Evolutionary conservation across 108 stramenopile species (phyloP).

Genomic region (Nitzschia inconspicua): DNA sequence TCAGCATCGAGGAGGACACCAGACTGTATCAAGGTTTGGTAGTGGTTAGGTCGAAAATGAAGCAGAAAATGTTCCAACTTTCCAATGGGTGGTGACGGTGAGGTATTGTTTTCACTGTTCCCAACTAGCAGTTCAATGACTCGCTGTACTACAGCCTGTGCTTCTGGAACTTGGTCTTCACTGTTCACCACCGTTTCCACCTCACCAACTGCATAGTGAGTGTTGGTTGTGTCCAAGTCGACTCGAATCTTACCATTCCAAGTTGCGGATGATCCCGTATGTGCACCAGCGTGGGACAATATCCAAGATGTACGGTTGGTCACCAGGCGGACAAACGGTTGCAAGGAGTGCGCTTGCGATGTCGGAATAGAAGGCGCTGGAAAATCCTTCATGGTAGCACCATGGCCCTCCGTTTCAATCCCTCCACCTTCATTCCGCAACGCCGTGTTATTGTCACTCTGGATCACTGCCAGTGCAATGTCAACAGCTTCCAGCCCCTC

Average conservation of each 20-base stretch:
- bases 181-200: conserved; percentile 40
- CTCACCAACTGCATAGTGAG: conserved; percentile 51
- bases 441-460: no score
- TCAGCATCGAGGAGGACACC: no score
- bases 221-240: conserved; percentile 49
- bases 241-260: no score
- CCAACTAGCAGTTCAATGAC: neutral
- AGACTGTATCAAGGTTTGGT: conserved; percentile 27
- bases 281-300: no score
- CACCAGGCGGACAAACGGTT: conserved; percentile 44
- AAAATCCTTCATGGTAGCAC: neutral
- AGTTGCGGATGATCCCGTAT: no score
- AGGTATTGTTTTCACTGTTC: neutral
- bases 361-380: neutral
- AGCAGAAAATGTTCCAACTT: conserved; percentile 53
- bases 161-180: conserved; percentile 2
- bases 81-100: conserved; percentile 41
- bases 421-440: no score
- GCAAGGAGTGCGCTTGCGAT: neutral
- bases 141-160: conserved; percentile 1
- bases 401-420: neutral
- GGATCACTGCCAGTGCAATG: conserved; percentile 5
- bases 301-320: conserved; percentile 47
- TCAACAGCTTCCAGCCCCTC: conserved; percentile 34
- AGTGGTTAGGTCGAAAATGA: conserved; percentile 26